phyloP scores from a whole-genome alignment of 495 filamentous ascomycete genomes.

The Daldinia vernicosa region DNA sequence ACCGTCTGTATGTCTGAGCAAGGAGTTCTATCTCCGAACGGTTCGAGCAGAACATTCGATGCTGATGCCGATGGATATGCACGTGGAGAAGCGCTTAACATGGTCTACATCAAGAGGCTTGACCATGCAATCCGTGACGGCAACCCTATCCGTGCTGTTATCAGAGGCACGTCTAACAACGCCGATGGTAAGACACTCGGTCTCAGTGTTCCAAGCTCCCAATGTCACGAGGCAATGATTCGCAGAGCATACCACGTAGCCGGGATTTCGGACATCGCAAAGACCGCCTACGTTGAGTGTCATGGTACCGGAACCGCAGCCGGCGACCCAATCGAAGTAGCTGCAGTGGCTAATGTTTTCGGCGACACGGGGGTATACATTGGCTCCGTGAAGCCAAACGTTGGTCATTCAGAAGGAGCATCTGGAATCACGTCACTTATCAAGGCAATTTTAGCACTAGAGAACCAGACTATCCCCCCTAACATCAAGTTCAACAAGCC shows the following conservation, averaged over 20 bases:
- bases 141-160: constrained; percentile 62
- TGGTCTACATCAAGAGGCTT: constrained; percentile 59
- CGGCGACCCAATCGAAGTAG: constrained; percentile 53
- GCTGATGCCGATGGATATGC: constrained; percentile 52
- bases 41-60: constrained; percentile 52
- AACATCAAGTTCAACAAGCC: constrained; percentile 55
- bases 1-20: constrained; percentile 38
- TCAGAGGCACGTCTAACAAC: constrained; percentile 58
- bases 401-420: constrained; percentile 63
- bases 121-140: constrained; percentile 58
- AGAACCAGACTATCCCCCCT: constrained; percentile 55
- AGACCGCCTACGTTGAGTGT: constrained; percentile 51
- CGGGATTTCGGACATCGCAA: constrained; percentile 52
- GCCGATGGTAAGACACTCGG: constrained; percentile 52
- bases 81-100: constrained; percentile 48
- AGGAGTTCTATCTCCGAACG: constrained; percentile 46
- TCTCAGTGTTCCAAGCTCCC: constrained; percentile 55
- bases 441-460: constrained; percentile 56
- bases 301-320: constrained; percentile 49
- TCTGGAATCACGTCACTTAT: constrained; percentile 61
- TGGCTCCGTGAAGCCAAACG: constrained; percentile 57
- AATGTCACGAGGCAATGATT: constrained; percentile 60
- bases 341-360: constrained; percentile 47
- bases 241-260: constrained; percentile 53
- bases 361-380: constrained; percentile 51